Conservation (phyloP, 2,329 filamentous ascomycete genomes). For the Ceratocystis eucalypticola region DNA sequence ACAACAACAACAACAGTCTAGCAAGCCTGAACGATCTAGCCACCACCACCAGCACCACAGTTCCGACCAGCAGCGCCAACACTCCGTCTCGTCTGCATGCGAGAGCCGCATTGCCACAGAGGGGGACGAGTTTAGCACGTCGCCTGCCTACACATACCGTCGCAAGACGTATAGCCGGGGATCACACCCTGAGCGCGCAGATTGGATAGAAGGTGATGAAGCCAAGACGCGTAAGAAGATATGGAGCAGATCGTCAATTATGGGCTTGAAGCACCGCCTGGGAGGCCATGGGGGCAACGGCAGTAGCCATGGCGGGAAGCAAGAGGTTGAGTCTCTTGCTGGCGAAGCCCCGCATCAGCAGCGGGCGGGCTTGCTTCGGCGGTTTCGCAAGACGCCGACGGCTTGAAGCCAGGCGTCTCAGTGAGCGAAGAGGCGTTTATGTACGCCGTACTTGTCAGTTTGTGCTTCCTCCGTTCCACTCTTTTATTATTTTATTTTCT, state of each 20-base stretch:
- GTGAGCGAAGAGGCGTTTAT: not conserved
- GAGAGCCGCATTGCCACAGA: not conserved
- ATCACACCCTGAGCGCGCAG: constrained; percentile 28
- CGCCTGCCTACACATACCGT: constrained; percentile 2
- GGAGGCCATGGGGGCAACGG: constrained; percentile 20
- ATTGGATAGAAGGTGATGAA: constrained; percentile 49
- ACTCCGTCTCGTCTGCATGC: not conserved
- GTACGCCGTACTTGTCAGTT: not conserved
- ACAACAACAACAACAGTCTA: not conserved
- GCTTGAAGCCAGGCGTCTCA: not conserved
- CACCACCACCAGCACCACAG: not conserved
- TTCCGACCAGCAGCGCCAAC: not conserved
- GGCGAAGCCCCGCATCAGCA: not conserved
- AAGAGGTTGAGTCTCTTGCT: not conserved
- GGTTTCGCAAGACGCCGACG: constrained; percentile 5
- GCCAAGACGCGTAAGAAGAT: constrained; percentile 20
- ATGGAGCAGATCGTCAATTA: constrained; percentile 28
- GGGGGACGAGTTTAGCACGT: constrained; percentile 5
- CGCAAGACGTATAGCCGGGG: not conserved
- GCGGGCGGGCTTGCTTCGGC: constrained; percentile 1
- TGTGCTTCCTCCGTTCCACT: not conserved
- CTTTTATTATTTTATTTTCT: not conserved
- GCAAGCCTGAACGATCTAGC: not conserved
- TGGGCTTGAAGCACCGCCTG: constrained; percentile 25
- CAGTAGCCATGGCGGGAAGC: constrained; percentile 23